A percentile compares a stretch with the other conserved stretches of the same genome.
Conservation (phyloP, 2,329 filamentous ascomycete genomes). For the Chaetomium sp. region DNA sequence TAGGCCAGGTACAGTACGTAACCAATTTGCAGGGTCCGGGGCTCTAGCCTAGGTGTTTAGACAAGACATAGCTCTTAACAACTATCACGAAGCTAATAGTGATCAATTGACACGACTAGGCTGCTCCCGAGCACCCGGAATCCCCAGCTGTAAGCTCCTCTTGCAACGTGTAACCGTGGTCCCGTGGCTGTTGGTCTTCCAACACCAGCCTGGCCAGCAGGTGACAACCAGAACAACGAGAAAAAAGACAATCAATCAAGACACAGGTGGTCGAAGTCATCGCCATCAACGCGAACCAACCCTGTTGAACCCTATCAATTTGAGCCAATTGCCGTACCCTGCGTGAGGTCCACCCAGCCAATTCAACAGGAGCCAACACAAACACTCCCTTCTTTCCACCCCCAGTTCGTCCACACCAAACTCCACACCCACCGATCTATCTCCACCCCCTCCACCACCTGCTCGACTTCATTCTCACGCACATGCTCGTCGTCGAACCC, state of each 20-base stretch:
- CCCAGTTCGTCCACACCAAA: too few relatives aligned
- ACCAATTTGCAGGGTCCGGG: too few relatives aligned
- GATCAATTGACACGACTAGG: neutral
- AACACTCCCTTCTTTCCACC: neutral
- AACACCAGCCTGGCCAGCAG: neutral
- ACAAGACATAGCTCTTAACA: neutral
- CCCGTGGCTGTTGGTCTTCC: neutral
- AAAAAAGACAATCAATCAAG: neutral
- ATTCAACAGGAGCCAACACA: neutral
- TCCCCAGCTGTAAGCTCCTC: neutral
- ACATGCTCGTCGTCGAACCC: neutral
- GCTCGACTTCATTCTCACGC: too few relatives aligned
- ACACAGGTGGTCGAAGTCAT: neutral
- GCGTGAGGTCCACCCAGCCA: neutral
- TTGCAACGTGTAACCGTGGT: neutral
- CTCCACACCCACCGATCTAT: too few relatives aligned
- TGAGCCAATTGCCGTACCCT: neutral
- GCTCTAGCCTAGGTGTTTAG: neutral
- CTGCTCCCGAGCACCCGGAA: neutral
- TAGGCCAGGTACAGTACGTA: too few relatives aligned
- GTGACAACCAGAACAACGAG: neutral
- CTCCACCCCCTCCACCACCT: too few relatives aligned
- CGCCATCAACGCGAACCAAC: neutral
- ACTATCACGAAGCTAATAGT: conserved; percentile 1
- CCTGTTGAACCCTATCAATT: neutral